Evolutionary conservation across 805 yeast genomes (phyloP).

Genomic region (Candida insectorum): DNA sequence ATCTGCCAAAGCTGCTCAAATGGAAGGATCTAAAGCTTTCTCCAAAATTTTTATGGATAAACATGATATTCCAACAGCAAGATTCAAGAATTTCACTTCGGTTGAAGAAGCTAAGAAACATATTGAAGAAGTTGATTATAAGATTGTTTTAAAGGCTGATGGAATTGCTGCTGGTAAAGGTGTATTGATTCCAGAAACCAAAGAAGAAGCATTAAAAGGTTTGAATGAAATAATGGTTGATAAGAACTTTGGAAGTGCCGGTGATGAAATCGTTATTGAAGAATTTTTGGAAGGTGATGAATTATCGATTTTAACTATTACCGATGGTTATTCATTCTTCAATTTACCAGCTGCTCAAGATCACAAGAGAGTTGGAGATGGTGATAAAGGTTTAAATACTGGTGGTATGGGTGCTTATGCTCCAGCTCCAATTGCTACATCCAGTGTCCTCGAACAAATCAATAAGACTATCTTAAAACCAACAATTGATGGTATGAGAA

Average conservation of each 20-base stretch:
- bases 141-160: slow-evolving; percentile 91
- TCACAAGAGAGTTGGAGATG: slow-evolving; percentile 92
- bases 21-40: slow-evolving; percentile 97
- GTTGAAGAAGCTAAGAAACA: slow-evolving; percentile 74
- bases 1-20: slow-evolving; percentile 78
- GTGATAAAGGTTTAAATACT: slow-evolving; percentile 91
- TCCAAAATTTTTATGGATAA: slow-evolving; percentile 91
- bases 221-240: slow-evolving; percentile 86
- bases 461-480: slow-evolving; percentile 79
- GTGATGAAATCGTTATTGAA: slow-evolving; percentile 89
- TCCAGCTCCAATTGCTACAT: slow-evolving; percentile 94
- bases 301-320: slow-evolving; percentile 83
- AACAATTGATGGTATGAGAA: slow-evolving; percentile 93
- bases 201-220: slow-evolving; percentile 82
- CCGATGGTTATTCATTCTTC: slow-evolving; percentile 89
- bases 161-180: slow-evolving; percentile 99
- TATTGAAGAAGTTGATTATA: slow-evolving; percentile 60
- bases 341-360: slow-evolving; percentile 98
- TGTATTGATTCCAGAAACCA: slow-evolving; percentile 83
- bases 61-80: slow-evolving; percentile 93
- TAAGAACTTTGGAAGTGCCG: slow-evolving; percentile 88
- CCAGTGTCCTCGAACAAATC: slow-evolving; percentile 64
- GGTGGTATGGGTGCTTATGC: slow-evolving; percentile 99
- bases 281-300: slow-evolving; percentile 97
- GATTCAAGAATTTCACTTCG: slow-evolving; percentile 74